phyloP scores from a whole-genome alignment of 768 basidiomycete genomes.

The Krasilnikovozyma curviuscula region DNA sequence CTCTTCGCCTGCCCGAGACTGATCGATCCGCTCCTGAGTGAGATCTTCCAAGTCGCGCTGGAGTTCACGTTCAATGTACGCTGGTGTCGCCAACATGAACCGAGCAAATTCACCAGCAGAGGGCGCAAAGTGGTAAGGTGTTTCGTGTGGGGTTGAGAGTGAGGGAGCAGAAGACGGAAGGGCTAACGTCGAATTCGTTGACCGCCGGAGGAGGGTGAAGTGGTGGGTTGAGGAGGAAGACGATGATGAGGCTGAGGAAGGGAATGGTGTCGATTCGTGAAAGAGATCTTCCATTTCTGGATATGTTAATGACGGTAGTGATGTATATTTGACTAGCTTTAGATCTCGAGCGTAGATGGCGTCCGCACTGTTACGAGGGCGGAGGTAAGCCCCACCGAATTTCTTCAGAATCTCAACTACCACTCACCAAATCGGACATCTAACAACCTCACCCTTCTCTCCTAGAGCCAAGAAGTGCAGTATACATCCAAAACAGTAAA shows the following conservation, averaged over 20 bases:
- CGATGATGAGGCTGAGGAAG: not conserved
- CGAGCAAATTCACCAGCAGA: conserved; percentile 72
- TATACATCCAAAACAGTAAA: conserved; percentile 11
- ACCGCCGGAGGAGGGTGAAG: conserved; percentile 70
- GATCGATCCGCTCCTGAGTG: conserved; percentile 43
- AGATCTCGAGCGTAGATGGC: conserved; percentile 74
- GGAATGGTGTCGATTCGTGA: not conserved
- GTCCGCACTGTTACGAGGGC: conserved; percentile 39
- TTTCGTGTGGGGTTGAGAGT: conserved; percentile 88
- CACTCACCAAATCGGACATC: conserved; percentile 77
- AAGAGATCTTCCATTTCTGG: not conserved
- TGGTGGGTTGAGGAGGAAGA: conserved; percentile 4
- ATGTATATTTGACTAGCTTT: conserved; percentile 76
- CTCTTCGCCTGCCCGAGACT: conserved; percentile 51
- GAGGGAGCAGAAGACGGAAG: conserved; percentile 78
- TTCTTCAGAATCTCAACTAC: too few species aligned
- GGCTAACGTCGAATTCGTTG: conserved; percentile 84
- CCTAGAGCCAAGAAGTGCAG: conserved; percentile 72
- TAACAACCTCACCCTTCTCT: conserved; percentile 64
- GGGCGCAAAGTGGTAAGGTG: conserved; percentile 88
- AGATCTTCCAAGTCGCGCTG: conserved; percentile 54
- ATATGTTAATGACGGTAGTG: not conserved
- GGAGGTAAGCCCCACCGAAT: too few species aligned
- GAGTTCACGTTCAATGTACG: conserved; percentile 58
- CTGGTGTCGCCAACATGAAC: conserved; percentile 90